A percentile compares a stretch with the other conserved stretches of the same genome.
Conservation (phyloP, 2,329 filamentous ascomycete species). For the Paecilomyces sp. region DNA sequence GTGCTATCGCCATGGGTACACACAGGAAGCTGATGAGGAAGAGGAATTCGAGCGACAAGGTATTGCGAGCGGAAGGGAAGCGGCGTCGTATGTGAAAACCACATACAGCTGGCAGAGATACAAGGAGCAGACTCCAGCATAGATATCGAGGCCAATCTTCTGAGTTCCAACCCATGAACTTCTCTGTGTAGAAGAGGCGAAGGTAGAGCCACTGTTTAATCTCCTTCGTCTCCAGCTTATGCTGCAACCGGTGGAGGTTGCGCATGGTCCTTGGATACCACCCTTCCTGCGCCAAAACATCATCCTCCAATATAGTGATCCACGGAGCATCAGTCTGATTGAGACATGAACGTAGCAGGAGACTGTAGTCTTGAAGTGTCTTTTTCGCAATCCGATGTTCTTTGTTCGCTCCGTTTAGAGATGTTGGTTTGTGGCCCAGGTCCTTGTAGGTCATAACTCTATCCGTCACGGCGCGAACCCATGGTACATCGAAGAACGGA, state of each 20-base stretch:
- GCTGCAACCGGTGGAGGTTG: slow-evolving; percentile 28
- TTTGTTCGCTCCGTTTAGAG: slow-evolving; percentile 8
- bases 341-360: slow-evolving; percentile 35
- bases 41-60: slow-evolving; percentile 14
- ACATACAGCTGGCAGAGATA: slow-evolving; percentile 11
- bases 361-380: slow-evolving; percentile 38
- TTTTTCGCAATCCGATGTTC: slow-evolving; percentile 26
- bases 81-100: slow-evolving; percentile 10
- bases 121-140: slow-evolving; percentile 20
- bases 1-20: slow-evolving; percentile 20
- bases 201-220: slow-evolving; percentile 31
- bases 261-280: slow-evolving; percentile 39
- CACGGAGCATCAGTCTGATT: slow-evolving; percentile 31
- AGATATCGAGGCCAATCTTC: slow-evolving; percentile 34
- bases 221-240: background rate
- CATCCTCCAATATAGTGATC: slow-evolving; percentile 42
- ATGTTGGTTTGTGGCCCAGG: slow-evolving; percentile 10
- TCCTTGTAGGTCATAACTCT: slow-evolving; percentile 34
- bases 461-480: slow-evolving; percentile 35
- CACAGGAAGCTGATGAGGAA: slow-evolving; percentile 20
- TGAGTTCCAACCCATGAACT: slow-evolving; percentile 40
- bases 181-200: slow-evolving; percentile 42
- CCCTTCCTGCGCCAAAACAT: slow-evolving; percentile 38
- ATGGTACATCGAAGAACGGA: slow-evolving; percentile 34
- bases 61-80: slow-evolving; percentile 4